A percentile compares a stretch with the other conserved stretches of the same genome.
These are phyloP conservation scores for Mariannaea elegans DNA, from an alignment of 2,329 filamentous ascomycete genomes.

Conservation along the genomic window DNA sequence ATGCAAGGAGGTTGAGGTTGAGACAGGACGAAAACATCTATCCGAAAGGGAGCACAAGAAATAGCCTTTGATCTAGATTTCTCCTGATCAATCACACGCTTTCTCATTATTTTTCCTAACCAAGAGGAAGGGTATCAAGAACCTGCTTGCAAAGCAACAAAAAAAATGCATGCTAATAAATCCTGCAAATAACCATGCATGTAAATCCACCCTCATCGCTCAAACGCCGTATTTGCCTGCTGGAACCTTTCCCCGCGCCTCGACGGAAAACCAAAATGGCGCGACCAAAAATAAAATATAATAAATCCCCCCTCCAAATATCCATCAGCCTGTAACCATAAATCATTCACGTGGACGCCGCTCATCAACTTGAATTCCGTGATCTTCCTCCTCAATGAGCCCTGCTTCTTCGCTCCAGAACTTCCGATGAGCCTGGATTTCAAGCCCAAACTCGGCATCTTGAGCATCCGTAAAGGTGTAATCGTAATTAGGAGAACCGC, in stretches of 20 bases:
- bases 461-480: slow-evolving; percentile 43
- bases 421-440: slow-evolving; percentile 48
- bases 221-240: slow-evolving; percentile 5
- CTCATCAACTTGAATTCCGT: slow-evolving; percentile 35
- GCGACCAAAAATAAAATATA: neutral
- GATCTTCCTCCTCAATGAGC: slow-evolving; percentile 50
- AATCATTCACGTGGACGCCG: slow-evolving; percentile 30
- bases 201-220: slow-evolving; percentile 8
- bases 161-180: slow-evolving; percentile 1
- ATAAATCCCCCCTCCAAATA: neutral
- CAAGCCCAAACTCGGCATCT: slow-evolving; percentile 46
- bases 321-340: slow-evolving; percentile 20
- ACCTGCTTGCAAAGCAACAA: slow-evolving; percentile 6
- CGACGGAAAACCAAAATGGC: neutral
- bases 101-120: slow-evolving; percentile 1
- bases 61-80: no score
- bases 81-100: no score
- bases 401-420: slow-evolving; percentile 46
- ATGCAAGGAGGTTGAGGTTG: no score
- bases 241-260: neutral
- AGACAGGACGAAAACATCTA: no score
- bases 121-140: slow-evolving; percentile 22
- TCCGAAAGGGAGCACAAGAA: no score
- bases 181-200: neutral
- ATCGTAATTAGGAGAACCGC: slow-evolving; percentile 40